A percentile compares a stretch with the other conserved stretches of the same genome.
These are phyloP conservation scores for Ascosphaera apis DNA, from an alignment of 2,329 filamentous ascomycete genomes.

Conservation along the genomic window DNA sequence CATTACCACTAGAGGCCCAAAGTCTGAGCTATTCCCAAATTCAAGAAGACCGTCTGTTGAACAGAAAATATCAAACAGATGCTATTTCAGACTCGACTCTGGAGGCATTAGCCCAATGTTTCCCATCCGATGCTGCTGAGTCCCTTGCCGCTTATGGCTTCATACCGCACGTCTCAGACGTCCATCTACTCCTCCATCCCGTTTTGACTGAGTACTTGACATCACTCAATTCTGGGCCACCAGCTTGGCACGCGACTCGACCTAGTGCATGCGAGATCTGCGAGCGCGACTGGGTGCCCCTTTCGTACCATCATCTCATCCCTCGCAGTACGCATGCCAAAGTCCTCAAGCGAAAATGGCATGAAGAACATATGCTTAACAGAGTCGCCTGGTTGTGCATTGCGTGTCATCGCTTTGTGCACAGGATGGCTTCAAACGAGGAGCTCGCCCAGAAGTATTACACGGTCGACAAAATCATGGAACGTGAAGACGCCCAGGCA, in stretches of 20 bases:
- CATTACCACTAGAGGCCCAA: constrained; percentile 37
- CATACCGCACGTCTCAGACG: constrained; percentile 24
- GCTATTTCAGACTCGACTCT: constrained; percentile 32
- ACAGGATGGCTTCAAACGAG: constrained; percentile 52
- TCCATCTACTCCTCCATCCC: constrained; percentile 36
- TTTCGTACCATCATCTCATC: constrained; percentile 72
- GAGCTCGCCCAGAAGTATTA: constrained; percentile 50
- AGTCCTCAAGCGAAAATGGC: constrained; percentile 56
- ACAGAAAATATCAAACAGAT: constrained; percentile 30
- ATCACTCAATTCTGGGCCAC: constrained; percentile 35
- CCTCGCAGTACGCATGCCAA: constrained; percentile 57
- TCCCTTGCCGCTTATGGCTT: constrained; percentile 45
- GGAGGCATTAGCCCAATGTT: constrained; percentile 26
- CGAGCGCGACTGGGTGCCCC: constrained; percentile 44
- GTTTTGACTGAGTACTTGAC: constrained; percentile 40
- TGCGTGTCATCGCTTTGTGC: constrained; percentile 65
- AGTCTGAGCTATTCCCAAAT: constrained; percentile 36
- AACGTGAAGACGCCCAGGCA: constrained; percentile 44
- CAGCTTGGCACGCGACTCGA: constrained; percentile 36
- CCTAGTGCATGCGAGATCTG: constrained; percentile 51
- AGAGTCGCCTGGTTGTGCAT: constrained; percentile 73
- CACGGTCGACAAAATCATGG: constrained; percentile 47
- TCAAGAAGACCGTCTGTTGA: constrained; percentile 28
- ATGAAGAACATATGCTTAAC: constrained; percentile 48
- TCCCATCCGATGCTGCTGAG: constrained; percentile 40